Evolutionary conservation across 1,284 basidiomycete genomes (phyloP).

Genomic region (Neonothopanus nambi): DNA sequence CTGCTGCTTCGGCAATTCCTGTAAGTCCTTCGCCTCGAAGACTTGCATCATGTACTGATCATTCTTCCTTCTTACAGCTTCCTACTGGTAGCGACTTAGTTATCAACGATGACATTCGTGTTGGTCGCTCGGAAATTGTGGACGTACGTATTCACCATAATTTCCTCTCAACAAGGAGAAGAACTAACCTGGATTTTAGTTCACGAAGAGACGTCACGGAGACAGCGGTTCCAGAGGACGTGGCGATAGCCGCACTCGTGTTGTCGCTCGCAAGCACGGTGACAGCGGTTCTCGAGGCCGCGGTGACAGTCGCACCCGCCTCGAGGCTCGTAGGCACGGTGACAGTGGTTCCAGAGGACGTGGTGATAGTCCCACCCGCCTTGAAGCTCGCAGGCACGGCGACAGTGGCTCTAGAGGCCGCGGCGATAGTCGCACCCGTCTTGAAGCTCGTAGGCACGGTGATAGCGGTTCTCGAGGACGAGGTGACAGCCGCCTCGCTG

Average conservation of each 20-base stretch:
- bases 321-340: conserved; percentile 13
- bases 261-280: conserved; percentile 24
- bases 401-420: conserved; percentile 2
- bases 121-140: conserved; percentile 7
- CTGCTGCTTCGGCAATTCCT: conserved; percentile 29
- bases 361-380: conserved; percentile 8
- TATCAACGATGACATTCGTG: background rate
- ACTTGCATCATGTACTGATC: background rate
- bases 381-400: conserved; percentile 12
- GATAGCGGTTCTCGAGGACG: conserved; percentile 15
- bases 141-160: conserved; percentile 1
- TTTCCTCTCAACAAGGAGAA: background rate
- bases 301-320: conserved; percentile 12
- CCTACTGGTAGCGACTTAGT: background rate
- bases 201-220: conserved; percentile 13
- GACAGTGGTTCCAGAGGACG: conserved; percentile 13
- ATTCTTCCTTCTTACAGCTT: background rate
- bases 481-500: conserved; percentile 8
- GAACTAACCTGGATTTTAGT: background rate
- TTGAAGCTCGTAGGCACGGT: conserved; percentile 25
- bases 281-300: conserved; percentile 16
- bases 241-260: background rate
- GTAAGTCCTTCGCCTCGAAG: conserved; percentile 18
- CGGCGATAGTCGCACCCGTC: conserved; percentile 20
- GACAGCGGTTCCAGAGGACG: conserved; percentile 9